Base-by-base conservation (phyloP, 1,284 basidiomycete species). In the Papiliotrema terrestris region DNA sequence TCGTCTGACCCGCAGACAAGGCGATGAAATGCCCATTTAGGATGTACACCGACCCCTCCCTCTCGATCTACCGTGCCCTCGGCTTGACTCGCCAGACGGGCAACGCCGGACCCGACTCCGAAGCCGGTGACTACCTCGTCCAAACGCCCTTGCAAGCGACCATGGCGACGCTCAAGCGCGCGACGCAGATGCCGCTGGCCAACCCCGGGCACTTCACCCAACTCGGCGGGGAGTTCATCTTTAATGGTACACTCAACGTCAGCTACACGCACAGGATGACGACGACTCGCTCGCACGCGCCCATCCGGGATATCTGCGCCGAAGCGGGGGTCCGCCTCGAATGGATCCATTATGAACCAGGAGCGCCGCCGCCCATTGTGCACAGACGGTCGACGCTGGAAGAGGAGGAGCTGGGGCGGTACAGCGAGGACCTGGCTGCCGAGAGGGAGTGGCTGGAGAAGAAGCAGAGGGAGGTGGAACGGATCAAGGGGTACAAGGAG, bases 181-280 rank as follows among this genome's bases (percentile, higher is more conserved):
- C 63, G 29, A 76, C 56, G 47, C 70, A 86, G 36, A 70, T 70
- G 68, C 88, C 89, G 0, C 78, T 92, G 11, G 85, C 86, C 72
- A 84, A 83, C 53, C 88, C 87, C 1, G 91, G 91, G 0, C 86
- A 91, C 66, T 78, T 84, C 45, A 75, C 80, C 20, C 87, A 92
- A 73, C 81, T 94, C 29, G 91, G 91, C 17, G 91, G 91, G 23
- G 91, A 94, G 76, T 93, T 94, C 68, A 82, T 94, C 25, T 81
- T 95, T 51, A 88, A 87, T 23, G 87, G 88, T 45, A 85, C 60
- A 3, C 56, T 72, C n/a, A 57, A 65, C 38, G 63, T 72, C 19
- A 54, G 56, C 19, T 76, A 68, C 51, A 68, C 74, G 4, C 73
- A 76, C 58, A 70, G 76, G 29, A 78, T 78, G 76, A 63, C 50